phyloP scores from a whole-genome alignment of 208 protist genomes.

The Trichomonas tenax region DNA sequence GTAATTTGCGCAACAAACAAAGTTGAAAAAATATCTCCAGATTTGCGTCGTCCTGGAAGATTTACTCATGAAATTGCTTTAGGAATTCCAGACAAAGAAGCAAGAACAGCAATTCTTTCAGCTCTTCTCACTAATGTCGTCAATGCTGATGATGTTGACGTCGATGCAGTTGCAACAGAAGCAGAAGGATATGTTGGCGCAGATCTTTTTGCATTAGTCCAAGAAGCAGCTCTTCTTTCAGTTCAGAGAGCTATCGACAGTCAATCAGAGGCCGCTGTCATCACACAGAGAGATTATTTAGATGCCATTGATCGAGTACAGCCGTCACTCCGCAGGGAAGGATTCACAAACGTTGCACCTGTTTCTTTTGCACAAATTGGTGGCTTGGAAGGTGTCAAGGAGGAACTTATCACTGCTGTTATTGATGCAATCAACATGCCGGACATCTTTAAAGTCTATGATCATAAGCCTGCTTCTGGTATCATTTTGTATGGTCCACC shows the following conservation, averaged over 20 bases:
- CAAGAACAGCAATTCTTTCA: not conserved
- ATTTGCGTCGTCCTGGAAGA: not conserved
- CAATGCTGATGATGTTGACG: not conserved
- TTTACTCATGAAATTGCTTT: constrained; percentile 26
- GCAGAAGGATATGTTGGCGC: not conserved
- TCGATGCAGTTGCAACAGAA: not conserved
- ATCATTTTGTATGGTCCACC: constrained; percentile 30
- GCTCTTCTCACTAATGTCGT: not conserved
- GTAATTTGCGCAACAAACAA: constrained; percentile 17
- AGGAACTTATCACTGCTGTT: not conserved
- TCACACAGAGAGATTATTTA: not conserved
- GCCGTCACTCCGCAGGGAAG: not conserved
- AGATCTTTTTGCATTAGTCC: not conserved
- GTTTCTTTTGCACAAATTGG: constrained; percentile 23
- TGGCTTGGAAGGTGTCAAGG: constrained; percentile 21
- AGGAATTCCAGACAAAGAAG: not conserved
- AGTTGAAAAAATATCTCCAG: not conserved
- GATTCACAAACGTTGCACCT: not conserved
- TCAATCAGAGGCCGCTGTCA: not conserved
- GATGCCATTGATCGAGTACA: not conserved
- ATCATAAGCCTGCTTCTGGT: not conserved
- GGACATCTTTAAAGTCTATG: not conserved
- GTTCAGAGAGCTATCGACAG: not conserved
- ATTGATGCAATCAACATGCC: not conserved
- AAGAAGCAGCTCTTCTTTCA: not conserved